phyloP scores from a whole-genome alignment of 345 rosid species.

The Punica granatum region DNA sequence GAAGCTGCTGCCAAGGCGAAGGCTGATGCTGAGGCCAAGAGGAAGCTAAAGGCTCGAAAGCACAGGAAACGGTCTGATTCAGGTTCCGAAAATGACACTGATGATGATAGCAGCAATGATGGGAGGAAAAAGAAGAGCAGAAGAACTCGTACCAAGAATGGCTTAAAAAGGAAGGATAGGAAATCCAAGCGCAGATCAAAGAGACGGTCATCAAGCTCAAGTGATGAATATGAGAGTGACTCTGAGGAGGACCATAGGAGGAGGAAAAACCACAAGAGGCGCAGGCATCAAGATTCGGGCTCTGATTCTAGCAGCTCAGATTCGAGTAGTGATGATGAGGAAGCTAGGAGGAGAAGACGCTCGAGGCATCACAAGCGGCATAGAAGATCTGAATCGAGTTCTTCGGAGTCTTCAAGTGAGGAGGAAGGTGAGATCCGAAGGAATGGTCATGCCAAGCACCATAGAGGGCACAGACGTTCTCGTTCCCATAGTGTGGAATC shows the following conservation, averaged over 20 bases:
- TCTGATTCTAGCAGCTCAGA: slow-evolving; percentile 26
- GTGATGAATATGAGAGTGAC: slow-evolving; percentile 32
- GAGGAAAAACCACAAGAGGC: slow-evolving; percentile 36
- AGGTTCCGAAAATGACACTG: slow-evolving; percentile 38
- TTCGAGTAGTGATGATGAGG: slow-evolving; percentile 28
- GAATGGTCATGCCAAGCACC: slow-evolving; percentile 7
- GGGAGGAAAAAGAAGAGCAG: slow-evolving; percentile 42
- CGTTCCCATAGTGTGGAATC: neutral
- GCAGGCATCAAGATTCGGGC: slow-evolving; percentile 31
- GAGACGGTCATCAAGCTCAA: slow-evolving; percentile 36
- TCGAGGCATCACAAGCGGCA: slow-evolving; percentile 31
- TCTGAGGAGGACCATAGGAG: slow-evolving; percentile 43
- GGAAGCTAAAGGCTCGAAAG: slow-evolving; percentile 48
- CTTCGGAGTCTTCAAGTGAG: slow-evolving; percentile 24
- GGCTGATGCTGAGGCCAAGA: slow-evolving; percentile 58
- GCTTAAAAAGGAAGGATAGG: slow-evolving; percentile 54
- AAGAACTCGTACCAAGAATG: slow-evolving; percentile 42
- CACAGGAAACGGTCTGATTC: slow-evolving; percentile 39
- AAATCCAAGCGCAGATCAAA: slow-evolving; percentile 39
- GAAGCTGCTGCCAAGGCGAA: slow-evolving; percentile 82
- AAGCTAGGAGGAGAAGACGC: slow-evolving; percentile 21
- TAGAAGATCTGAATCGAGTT: slow-evolving; percentile 18
- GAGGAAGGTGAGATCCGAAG: slow-evolving; percentile 24
- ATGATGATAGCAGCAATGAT: slow-evolving; percentile 31
- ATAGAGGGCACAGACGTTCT: neutral